These are phyloP conservation scores for Polyporus tsugae DNA, from an alignment of 1,284 basidiomycete species.

Conservation along the genomic window DNA sequence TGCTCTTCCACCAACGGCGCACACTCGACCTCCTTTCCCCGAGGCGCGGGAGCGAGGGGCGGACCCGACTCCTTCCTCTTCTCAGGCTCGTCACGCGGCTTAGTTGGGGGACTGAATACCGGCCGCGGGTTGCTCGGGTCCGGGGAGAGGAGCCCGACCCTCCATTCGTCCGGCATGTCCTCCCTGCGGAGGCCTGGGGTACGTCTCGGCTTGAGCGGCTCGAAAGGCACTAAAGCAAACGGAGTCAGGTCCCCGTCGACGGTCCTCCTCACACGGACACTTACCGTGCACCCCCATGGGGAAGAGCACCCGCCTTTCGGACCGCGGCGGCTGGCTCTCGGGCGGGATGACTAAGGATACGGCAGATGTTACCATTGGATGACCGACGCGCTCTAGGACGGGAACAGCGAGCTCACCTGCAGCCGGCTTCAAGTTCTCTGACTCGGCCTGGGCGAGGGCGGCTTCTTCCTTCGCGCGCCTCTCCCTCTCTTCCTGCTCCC, in stretches of 20 bases:
- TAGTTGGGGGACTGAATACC: not conserved
- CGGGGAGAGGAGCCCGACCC: slow-evolving; percentile 3
- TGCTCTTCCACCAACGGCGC: not conserved
- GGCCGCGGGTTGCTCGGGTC: slow-evolving; percentile 2
- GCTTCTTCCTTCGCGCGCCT: not conserved
- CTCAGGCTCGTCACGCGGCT: not conserved
- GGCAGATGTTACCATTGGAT: not conserved
- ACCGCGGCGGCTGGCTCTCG: not conserved
- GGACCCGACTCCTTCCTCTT: not conserved
- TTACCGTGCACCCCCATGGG: not conserved
- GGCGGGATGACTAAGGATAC: not conserved
- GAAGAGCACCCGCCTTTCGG: not conserved
- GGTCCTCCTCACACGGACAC: not conserved
- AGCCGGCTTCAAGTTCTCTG: too few relatives aligned
- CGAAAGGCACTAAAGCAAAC: not conserved
- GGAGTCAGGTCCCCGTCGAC: not conserved
- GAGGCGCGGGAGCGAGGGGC: not conserved
- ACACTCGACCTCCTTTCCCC: not conserved
- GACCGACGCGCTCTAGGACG: not conserved
- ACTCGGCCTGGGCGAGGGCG: not conserved
- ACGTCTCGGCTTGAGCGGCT: not conserved
- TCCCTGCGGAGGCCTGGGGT: not conserved
- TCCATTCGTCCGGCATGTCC: not conserved
- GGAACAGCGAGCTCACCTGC: not conserved
- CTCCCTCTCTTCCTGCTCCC: not conserved